phyloP scores from a whole-genome alignment of 352 stramenopile species.

The Phytopythium ostracodes region DNA sequence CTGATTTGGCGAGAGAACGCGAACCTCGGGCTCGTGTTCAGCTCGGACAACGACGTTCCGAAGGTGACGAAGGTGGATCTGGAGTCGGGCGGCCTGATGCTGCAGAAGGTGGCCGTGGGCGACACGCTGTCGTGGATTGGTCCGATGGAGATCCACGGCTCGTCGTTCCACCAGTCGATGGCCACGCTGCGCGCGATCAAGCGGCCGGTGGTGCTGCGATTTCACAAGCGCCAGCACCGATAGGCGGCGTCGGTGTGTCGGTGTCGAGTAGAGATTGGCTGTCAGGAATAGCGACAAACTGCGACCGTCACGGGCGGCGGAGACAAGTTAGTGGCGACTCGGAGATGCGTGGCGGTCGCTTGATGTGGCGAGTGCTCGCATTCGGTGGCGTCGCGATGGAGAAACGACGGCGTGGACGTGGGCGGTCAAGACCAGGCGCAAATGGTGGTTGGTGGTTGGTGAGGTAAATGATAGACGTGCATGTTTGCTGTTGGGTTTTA shows the following conservation, averaged over 20 bases:
- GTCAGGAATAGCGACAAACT: not conserved
- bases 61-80: conserved; percentile 83
- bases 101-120: conserved; percentile 66
- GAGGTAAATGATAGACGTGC: conserved; percentile 6
- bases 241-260: not conserved
- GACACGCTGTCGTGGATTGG: conserved; percentile 80
- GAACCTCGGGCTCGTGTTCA: conserved; percentile 84
- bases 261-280: not conserved
- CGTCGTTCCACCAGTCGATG: conserved; percentile 85
- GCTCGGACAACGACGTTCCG: conserved; percentile 65
- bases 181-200: conserved; percentile 76
- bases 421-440: too few relatives aligned
- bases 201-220: conserved; percentile 77
- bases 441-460: too few relatives aligned
- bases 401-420: not conserved
- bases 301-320: not conserved
- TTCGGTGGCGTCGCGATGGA: not conserved
- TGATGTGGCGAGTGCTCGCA: not conserved
- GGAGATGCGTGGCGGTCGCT: not conserved
- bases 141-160: conserved; percentile 67
- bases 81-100: conserved; percentile 65
- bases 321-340: not conserved
- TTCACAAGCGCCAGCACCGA: conserved; percentile 37
- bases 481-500: conserved; percentile 2
- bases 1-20: conserved; percentile 82